Evolutionary conservation across 768 basidiomycete genomes (phyloP), one percentile per base, ranked within the genome.

Genomic region (Hydnomerulius pinastri): DNA sequence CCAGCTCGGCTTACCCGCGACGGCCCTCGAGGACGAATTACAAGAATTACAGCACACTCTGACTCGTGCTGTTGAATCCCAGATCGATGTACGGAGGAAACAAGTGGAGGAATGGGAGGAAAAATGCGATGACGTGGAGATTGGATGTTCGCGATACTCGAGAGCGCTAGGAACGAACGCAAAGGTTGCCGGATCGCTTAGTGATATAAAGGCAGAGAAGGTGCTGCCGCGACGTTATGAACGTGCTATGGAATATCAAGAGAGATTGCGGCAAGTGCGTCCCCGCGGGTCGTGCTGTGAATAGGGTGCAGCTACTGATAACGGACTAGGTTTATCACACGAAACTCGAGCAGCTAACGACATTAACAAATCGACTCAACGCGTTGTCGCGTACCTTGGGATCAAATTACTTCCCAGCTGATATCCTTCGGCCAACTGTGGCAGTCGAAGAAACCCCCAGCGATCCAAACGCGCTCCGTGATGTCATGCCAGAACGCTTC

Each of bases 401-500:
- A 7, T 58, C 72, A 9, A 75, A 73, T 39, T 93, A 81, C 67
- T 89, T 77, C 61, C 46, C 75, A 0, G 58, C 62, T 9, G 88
- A 91, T 50, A 69, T 85, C 13, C 58, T 83, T 15, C 78, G 80
- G 49, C 74, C 78, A 18, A 65, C 67, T 0, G 60, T 69, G 13
- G 79, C 77, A 2, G 46, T 56, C 6, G 79, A 74, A 7, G 79
- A 81, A 50, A 62, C 64, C 44, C 45, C 67, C 3, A 66, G 71
- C 27, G 63, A 72, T 51, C 54, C 71, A 4, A 54, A 59, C 36
- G 71, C 78, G 5, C 76, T 80, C 59, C 75, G 80, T 20, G 88
- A 94, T 58, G 88, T 93, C 13, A 86, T 84, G 10, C 85, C 87
- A 0, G 91, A 93, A 56, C 79, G 88, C 11, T 90, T 95, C 62